Evolutionary conservation across 352 stramenopile genomes (phyloP).

Genomic region (Globisporangium paroecandrum): DNA sequence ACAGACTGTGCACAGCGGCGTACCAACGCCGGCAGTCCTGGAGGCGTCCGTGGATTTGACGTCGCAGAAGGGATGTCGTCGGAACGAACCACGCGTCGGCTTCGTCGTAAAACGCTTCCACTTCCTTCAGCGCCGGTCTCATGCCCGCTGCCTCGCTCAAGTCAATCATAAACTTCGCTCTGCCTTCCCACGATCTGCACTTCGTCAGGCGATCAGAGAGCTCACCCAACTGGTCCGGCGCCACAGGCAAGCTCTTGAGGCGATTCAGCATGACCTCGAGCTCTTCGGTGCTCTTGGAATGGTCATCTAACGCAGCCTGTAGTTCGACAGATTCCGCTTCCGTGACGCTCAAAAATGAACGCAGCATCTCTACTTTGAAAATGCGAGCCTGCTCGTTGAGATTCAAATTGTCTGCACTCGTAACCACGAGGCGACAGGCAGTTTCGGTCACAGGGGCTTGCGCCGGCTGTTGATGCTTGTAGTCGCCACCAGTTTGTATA

Average conservation of each 20-base stretch:
- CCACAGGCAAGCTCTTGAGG: conserved; percentile 34
- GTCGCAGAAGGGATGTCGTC: conserved; percentile 51
- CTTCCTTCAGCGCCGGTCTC: conserved; percentile 40
- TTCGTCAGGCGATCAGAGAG: conserved; percentile 51
- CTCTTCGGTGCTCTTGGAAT: conserved; percentile 47
- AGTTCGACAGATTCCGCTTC: conserved; percentile 28
- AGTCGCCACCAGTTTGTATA: neutral
- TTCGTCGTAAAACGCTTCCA: conserved; percentile 47
- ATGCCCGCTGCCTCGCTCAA: conserved; percentile 14
- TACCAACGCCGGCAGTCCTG: conserved; percentile 74
- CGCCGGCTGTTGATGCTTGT: neutral
- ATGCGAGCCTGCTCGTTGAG: conserved; percentile 19
- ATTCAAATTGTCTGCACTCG: conserved; percentile 25
- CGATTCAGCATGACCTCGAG: conserved; percentile 39
- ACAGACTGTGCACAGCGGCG: conserved; percentile 43
- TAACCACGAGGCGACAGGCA: conserved; percentile 31
- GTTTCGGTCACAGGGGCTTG: conserved; percentile 18
- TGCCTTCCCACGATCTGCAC: conserved; percentile 50
- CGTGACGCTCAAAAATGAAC: conserved; percentile 30
- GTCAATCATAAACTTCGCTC: conserved; percentile 43
- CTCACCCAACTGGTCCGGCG: conserved; percentile 32
- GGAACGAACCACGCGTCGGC: conserved; percentile 61
- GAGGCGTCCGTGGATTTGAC: conserved; percentile 55
- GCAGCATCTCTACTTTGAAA: conserved; percentile 39
- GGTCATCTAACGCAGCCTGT: conserved; percentile 26